phyloP scores from a whole-genome alignment of 176 grass and related monocot species.

The Phyllostachys edulis region DNA sequence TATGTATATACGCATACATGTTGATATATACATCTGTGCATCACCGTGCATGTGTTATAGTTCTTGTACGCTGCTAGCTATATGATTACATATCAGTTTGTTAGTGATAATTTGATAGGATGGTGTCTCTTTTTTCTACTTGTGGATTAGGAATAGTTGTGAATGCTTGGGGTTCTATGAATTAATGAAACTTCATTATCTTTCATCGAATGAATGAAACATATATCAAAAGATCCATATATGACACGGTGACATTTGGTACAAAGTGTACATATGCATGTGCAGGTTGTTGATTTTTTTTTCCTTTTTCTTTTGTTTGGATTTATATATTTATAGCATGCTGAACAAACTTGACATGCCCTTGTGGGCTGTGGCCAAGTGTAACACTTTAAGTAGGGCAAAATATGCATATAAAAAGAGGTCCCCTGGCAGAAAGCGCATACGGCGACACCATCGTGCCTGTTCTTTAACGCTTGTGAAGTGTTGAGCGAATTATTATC shows the following conservation, averaged over 20 bases:
- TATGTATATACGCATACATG: conserved; percentile 15
- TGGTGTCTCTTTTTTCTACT: not conserved
- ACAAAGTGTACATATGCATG: conserved; percentile 33
- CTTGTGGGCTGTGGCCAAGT: conserved; percentile 16
- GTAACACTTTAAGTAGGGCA: conserved; percentile 25
- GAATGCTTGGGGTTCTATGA: not conserved
- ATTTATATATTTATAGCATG: conserved; percentile 17
- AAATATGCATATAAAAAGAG: conserved; percentile 47
- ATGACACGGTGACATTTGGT: not conserved
- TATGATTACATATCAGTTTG: not conserved
- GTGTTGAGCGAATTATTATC: conserved; percentile 32
- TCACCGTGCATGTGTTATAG: not conserved
- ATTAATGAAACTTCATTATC: not conserved
- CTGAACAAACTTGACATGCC: conserved; percentile 31
- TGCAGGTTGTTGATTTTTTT: not conserved
- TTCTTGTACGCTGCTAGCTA: not conserved
- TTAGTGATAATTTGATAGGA: not conserved
- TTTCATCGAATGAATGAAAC: not conserved
- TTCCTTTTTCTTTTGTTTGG: not conserved
- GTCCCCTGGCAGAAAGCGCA: conserved; percentile 49
- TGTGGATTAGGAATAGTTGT: not conserved
- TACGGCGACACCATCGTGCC: conserved; percentile 18
- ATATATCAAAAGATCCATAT: not conserved
- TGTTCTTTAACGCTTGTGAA: conserved; percentile 36
- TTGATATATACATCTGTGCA: not conserved